Evolutionary conservation across 2,329 filamentous ascomycete genomes (phyloP), one percentile per base, ranked within the genome.

Genomic region (Diaporthe helianthi): DNA sequence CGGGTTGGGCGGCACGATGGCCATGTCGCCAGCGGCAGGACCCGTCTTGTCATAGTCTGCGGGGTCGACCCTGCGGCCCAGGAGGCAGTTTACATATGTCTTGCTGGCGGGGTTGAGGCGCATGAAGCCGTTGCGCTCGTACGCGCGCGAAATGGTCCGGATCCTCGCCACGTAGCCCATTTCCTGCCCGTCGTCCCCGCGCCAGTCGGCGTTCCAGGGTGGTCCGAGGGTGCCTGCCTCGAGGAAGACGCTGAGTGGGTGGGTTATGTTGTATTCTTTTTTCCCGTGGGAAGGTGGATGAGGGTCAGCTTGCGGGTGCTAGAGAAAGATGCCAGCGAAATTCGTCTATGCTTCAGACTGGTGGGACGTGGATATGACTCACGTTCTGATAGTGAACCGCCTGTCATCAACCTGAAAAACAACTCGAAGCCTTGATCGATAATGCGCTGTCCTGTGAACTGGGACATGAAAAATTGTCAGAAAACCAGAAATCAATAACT

Each of bases 61-160:
- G 1, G 58, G 7, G 19, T 61, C 58, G 19, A 61, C 26, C 41
- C 58, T 61, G 41, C 58, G 58, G n/a, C 26, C 58, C 58, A 61
- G 22, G 7, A 10, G 4, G n/a, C 12, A 22, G 17, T 12, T n/a
- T n/a, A n/a, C n/a, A 10, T 2, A 2, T 4, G 8, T 7, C 1
- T 1, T 26, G 15, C 4, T 0, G 36, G 12, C 3, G 0, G 19
- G 4, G 8, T 7, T 0, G 3, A 61, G 26, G 9, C n/a, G 5
- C 58, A 61, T 47, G 41, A 47, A 61, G 4, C 41, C 58, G 41
- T 61, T 61, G 6, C 58, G 22, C 29, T 2, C 7, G 10, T 61
- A 47, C 24, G 29, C 26, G 13, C 58, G 5, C 17, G 7, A 1
- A 15, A 61, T 33, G 0, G 13, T 2, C 41, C 17, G 5, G 4